Conservation (phyloP, 192 early-diverging fungal genomes). For the Geranomyces variabilis region DNA sequence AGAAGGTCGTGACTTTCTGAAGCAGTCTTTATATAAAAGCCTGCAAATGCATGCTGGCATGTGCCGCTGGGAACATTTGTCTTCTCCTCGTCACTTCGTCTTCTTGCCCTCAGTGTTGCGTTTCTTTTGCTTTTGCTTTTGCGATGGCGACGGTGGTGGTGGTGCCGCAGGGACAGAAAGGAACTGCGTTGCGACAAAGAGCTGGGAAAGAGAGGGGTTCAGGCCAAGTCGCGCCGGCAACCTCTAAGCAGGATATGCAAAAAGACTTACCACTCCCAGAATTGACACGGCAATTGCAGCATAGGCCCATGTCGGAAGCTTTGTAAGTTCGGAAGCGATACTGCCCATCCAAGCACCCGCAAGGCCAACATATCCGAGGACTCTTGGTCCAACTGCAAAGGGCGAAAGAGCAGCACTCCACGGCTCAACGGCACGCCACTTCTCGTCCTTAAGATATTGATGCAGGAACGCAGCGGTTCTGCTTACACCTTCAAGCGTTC, state of each 20-base stretch:
- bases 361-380: not conserved
- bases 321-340: not conserved
- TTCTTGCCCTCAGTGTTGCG: not conserved
- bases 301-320: not conserved
- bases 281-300: not conserved
- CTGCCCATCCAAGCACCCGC: not conserved
- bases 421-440: constrained; percentile 19
- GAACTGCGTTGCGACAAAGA: not conserved
- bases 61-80: no score
- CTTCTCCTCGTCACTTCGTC: constrained; percentile 3
- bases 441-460: constrained; percentile 15
- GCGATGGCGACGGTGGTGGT: not conserved
- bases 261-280: not conserved
- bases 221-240: no score
- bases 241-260: not conserved
- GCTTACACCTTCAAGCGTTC: not conserved
- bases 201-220: not conserved
- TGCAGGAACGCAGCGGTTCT: not conserved
- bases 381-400: not conserved
- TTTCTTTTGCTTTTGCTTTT: no score
- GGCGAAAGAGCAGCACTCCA: constrained; percentile 12
- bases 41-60: no score
- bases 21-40: not conserved
- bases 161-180: not conserved
- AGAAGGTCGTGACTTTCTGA: constrained; percentile 3